Evolutionary conservation across 139 green algal species (phyloP), one percentile per base, ranked within the genome.

Genomic region (Chlorella sp.): DNA sequence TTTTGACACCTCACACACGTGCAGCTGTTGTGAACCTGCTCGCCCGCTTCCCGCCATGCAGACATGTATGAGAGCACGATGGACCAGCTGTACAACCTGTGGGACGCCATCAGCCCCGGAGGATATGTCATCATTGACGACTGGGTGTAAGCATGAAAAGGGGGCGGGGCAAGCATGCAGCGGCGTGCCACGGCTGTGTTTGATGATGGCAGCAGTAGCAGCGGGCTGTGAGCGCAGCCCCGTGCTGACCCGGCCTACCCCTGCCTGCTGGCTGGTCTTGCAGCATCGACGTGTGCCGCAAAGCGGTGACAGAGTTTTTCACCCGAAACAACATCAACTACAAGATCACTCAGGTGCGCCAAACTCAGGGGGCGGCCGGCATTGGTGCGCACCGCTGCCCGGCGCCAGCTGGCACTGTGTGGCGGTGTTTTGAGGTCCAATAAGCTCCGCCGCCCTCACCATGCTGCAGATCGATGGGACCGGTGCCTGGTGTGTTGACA

Each of bases 81-180:
- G 38, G 68, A 75, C 68, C 38, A 75, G 68, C 68, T 75, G 38
- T 75, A 75, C 38, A 75, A 75, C 38, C 68, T 75, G 38, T 75
- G 32, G 16, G 68, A 75, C 24, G 68, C 68, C 26, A 26, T 75
- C 68, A 34, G 19, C 17, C 68, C 68, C 13, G 68, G 68, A 1
- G 68, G 68, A 20, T 75, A 75, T 38, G 30, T 75, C 19, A 75
- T 75, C 36, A 75, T 75, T 28, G 68, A 75, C 24, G 68, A 75
- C 68, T 75, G 40, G 22, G 16, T 3, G 67, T 73, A 19, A 41
- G 67, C 30, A 36, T 1, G 14, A 14, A 16, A 24, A 24, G 56
- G 22, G 56, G 56, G 7, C 22, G 56, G 8, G 7, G 56, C 56
- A 30, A 43, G 65, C 7, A 73, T 8, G 24, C 34, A 30, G 28